Evolutionary conservation across 2,329 filamentous ascomycete species (phyloP), one percentile per base, ranked within the genome.

Genomic region (Fusarium denticulatum): DNA sequence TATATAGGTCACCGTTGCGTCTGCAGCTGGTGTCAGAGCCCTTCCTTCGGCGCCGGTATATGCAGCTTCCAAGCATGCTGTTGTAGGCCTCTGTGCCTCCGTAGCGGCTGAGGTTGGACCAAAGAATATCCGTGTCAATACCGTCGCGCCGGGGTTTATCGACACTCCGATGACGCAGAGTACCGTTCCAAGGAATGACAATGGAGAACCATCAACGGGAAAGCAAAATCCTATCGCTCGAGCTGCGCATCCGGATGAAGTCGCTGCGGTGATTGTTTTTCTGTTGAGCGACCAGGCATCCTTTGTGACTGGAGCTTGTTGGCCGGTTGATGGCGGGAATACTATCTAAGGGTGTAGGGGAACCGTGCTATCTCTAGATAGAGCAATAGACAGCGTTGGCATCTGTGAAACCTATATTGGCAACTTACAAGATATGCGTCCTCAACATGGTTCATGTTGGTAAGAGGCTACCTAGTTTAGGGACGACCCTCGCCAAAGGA

Each of bases 141-240:
- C 39, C 3, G 22, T 42, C 6, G 39, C 39, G 8, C 39, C 39
- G 6, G 39, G 22, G 14, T 42, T 42, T 42, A 15, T 42, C 22
- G 22, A 42, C 13, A 42, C 39, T 15, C 39, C 39, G 10, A 42
- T 42, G 39, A 42, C 39, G 1, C 39, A n/a, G 22, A 28, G 28
- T 11, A n/a, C 39, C 0, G 14, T 42, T 1, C 39, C 9, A 15
- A 42, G 5, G 8, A 0, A 6, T 11, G 22, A 1, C 6, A 42
- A 42, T 15, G 39, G 39, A 6, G 22, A 42, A 15, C 0, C 22
- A 7, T 10, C 3, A 14, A 10, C 14, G 6, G 39, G 1, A 42
- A n/a, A 42, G 39, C 1, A 42, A 15, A 42, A 42, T 0, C 39
- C 39, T 5, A 42, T n/a, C 8, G 3, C 5, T 15, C 22, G 22